Conservation (phyloP, 2,329 filamentous ascomycete species). For the Calycina herbarum region DNA sequence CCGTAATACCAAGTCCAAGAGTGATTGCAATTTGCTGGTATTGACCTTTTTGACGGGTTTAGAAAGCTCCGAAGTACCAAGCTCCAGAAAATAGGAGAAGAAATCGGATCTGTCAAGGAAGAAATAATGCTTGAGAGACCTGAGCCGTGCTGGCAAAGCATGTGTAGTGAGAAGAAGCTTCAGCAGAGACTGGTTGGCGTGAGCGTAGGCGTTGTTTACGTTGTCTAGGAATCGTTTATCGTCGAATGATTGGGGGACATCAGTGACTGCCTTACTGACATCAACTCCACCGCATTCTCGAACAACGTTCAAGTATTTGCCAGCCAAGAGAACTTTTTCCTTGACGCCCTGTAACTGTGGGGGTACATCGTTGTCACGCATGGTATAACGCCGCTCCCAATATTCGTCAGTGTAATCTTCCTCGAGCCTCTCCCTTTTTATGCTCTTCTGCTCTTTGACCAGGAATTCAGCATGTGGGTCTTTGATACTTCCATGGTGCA, state of each 20-base stretch:
- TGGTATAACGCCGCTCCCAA: constrained; percentile 96
- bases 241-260: constrained; percentile 90
- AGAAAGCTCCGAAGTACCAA: constrained; percentile 83
- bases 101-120: constrained; percentile 98
- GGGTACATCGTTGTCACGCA: constrained; percentile 86
- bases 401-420: constrained; percentile 99
- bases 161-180: constrained; percentile 90
- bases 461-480: constrained; percentile 94
- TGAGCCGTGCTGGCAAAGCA: constrained; percentile 79
- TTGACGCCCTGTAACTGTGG: constrained; percentile 89
- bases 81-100: constrained; percentile 95
- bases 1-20: constrained; percentile 87
- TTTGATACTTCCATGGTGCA: constrained; percentile 92
- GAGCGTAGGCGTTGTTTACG: constrained; percentile 90
- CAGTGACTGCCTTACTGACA: constrained; percentile 81
- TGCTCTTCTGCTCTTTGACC: constrained; percentile 94
- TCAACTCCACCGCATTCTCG: constrained; percentile 96
- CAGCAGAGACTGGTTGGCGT: constrained; percentile 92
- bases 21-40: constrained; percentile 75
- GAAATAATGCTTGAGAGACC: constrained; percentile 97
- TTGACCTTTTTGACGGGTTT: constrained; percentile 80
- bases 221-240: constrained; percentile 92
- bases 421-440: constrained; percentile 84
- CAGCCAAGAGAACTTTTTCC: constrained; percentile 90
- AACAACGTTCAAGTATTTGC: constrained; percentile 97